Percentiles rank a stretch among this genome's conserved stretches.
These are phyloP conservation scores for Silene uniflora DNA, from an alignment of 148 eudicot genomes.

Conservation along the genomic window DNA sequence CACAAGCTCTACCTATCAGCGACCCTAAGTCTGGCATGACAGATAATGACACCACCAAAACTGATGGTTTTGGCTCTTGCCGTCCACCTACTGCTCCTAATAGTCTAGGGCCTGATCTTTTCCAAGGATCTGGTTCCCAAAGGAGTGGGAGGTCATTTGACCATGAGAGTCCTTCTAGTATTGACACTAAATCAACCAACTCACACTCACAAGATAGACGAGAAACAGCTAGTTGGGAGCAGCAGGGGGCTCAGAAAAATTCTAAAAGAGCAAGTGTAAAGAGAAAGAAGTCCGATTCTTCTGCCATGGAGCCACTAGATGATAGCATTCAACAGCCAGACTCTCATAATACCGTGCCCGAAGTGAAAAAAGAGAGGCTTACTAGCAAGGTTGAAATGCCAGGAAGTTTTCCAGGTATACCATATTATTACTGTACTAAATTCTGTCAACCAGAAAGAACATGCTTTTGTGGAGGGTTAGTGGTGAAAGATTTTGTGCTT, in stretches of 20 bases:
- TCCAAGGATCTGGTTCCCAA: slow-evolving; percentile 62
- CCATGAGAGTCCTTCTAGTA: slow-evolving; percentile 75
- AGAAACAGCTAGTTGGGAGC: slow-evolving; percentile 56
- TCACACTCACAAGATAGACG: slow-evolving; percentile 60
- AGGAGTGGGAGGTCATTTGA: slow-evolving; percentile 50
- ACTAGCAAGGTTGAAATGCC: slow-evolving; percentile 39
- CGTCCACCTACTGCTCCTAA: slow-evolving; percentile 52
- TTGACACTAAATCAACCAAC: slow-evolving; percentile 57
- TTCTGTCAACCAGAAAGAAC: background rate
- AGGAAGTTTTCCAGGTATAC: slow-evolving; percentile 35
- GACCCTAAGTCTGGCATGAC: slow-evolving; percentile 45
- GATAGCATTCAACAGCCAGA: slow-evolving; percentile 44
- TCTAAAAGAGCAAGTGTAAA: slow-evolving; percentile 39
- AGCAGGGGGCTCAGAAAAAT: slow-evolving; percentile 51
- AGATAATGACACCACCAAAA: slow-evolving; percentile 45
- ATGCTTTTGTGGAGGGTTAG: background rate
- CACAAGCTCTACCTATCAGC: slow-evolving; percentile 40
- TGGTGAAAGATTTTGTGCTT: background rate
- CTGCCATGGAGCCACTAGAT: slow-evolving; percentile 38
- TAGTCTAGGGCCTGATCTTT: slow-evolving; percentile 50
- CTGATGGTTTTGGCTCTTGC: slow-evolving; percentile 44
- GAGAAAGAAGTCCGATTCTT: slow-evolving; percentile 55
- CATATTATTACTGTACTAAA: background rate
- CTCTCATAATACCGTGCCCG: slow-evolving; percentile 27
- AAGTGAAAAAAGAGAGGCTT: slow-evolving; percentile 40